phyloP scores from a whole-genome alignment of 1,284 basidiomycete genomes.

The Pholiota adiposa region DNA sequence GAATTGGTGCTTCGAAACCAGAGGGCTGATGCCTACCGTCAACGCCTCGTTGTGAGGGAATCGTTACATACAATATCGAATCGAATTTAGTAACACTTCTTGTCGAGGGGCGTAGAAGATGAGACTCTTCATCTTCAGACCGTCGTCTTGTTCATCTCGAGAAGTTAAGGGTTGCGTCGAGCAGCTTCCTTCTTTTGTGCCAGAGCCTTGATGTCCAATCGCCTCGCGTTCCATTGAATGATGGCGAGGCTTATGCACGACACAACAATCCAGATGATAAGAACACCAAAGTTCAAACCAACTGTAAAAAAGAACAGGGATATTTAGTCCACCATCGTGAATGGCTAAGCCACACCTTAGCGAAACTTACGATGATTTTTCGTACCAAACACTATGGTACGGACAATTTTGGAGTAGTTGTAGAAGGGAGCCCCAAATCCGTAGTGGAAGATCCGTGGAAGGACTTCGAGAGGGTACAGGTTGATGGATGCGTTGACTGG shows the following conservation, averaged over 20 bases:
- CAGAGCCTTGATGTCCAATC: slow-evolving; percentile 8
- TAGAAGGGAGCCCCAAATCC: slow-evolving; percentile 76
- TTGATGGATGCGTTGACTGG: slow-evolving; percentile 69
- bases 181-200: neutral
- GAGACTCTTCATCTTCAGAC: neutral
- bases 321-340: neutral
- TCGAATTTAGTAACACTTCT: too few relatives aligned
- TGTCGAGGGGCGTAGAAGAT: too few relatives aligned
- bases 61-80: neutral
- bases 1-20: too few relatives aligned
- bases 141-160: neutral
- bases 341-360: neutral
- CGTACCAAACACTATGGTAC: slow-evolving; percentile 71
- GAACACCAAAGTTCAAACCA: slow-evolving; percentile 62
- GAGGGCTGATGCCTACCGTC: too few relatives aligned
- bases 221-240: slow-evolving; percentile 38
- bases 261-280: slow-evolving; percentile 55
- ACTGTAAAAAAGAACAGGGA: slow-evolving; percentile 37
- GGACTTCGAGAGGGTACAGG: slow-evolving; percentile 63
- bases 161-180: neutral
- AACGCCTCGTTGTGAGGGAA: too few relatives aligned
- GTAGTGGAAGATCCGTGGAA: slow-evolving; percentile 67
- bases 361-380: slow-evolving; percentile 54
- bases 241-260: slow-evolving; percentile 53
- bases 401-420: slow-evolving; percentile 60